Conservation (phyloP, 164 flowering plant species). For the Litsea cubeba region DNA sequence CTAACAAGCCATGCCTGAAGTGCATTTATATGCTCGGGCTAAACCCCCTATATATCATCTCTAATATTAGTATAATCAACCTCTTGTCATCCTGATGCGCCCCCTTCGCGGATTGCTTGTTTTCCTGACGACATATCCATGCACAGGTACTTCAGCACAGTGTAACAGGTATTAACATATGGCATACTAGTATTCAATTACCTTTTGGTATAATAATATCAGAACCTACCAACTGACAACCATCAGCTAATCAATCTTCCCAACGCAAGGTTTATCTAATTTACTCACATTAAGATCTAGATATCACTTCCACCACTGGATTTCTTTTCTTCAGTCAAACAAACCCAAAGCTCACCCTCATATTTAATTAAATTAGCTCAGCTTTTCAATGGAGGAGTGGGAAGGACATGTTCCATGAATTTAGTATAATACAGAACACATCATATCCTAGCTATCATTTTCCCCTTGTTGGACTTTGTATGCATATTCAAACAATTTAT, state of each 20-base stretch:
- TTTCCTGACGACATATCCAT: neutral
- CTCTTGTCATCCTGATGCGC: neutral
- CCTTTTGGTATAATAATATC: neutral
- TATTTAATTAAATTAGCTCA: too few species aligned
- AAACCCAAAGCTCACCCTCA: neutral
- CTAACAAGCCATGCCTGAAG: neutral
- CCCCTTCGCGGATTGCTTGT: too few species aligned
- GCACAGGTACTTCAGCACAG: neutral
- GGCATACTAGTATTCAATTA: neutral
- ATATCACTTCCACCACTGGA: neutral
- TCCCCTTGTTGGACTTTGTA: slow-evolving; percentile 2
- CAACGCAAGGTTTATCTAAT: neutral
- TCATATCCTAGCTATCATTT: neutral
- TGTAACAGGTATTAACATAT: neutral
- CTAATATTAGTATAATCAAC: neutral
- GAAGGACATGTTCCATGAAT: slow-evolving; percentile 1
- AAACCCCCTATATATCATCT: too few species aligned
- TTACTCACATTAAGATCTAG: neutral
- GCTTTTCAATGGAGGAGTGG: slow-evolving; percentile 2
- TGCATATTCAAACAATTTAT: slow-evolving; percentile 5
- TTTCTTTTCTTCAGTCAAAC: neutral
- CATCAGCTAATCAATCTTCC: neutral
- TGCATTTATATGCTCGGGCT: neutral
- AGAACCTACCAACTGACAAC: neutral
- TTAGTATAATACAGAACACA: neutral